Base-by-base conservation (phyloP, 2,329 filamentous ascomycete genomes). In the Hypoxylon rubiginosum region DNA sequence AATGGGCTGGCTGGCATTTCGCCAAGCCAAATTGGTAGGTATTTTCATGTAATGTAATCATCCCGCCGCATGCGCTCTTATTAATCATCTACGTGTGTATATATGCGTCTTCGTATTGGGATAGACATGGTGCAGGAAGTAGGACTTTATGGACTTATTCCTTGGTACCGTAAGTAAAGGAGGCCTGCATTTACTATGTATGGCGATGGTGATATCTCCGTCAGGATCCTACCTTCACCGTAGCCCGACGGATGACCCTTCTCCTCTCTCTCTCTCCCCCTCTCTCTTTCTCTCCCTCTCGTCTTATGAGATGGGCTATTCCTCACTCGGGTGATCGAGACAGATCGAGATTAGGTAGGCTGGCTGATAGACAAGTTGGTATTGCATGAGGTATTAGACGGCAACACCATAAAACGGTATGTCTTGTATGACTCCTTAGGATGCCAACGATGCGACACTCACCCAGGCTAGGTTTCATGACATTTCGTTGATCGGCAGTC, bases 401-500 rank as follows among this genome's bases (percentile, higher is more conserved):
- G 28, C 36, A 54, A 41, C 15, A 46, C 21, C 52, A 36, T 51
- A 51, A 28, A 32, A 30, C 53, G 32, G 26, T 49, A 62, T 50
- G 49, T 50, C 56, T 45, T 55, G 56, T 63, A 48, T n/a, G 43
- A 58, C 50, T 24, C 54, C 48, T 62, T 30, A 57, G 55, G 54
- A 45, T 64, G 58, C 49, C 32, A 39, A 19, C 54, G 57, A 67
- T 69, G 67, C 58, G 58, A 69, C 64, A 19, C 55, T 69, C 54
- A 57, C 56, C 55, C 28, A 9, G 32, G 67, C 50, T 59, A n/a
- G 39, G 64, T 67, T 67, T 64, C 61, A 67, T 69, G 28, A 55
- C 48, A 59, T 34, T 58, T 39, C 51, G 55, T 34, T 56, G 64
- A 69, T 69, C 64, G 49, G 30, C 17, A 69, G 64, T 67, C 67